Evolutionary conservation across 73 alveolate species (phyloP).

Genomic region (Effrenium voratum): DNA sequence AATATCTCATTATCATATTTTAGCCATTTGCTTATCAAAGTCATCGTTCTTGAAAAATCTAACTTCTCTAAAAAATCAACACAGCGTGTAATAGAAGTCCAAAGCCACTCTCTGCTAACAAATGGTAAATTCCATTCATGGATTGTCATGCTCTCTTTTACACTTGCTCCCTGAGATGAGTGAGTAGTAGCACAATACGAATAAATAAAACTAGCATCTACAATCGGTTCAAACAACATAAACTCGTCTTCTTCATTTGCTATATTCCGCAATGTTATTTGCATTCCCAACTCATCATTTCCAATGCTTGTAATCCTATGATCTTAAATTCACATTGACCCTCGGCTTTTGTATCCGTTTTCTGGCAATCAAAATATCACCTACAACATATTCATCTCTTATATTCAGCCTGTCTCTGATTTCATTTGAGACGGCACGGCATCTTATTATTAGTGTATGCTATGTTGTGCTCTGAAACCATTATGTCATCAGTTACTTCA

Average conservation of each 20-base stretch:
- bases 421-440: not conserved
- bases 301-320: not conserved
- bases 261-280: conserved; percentile 1
- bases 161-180: not conserved
- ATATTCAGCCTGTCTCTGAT: not conserved
- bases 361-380: not conserved
- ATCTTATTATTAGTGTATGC: not conserved
- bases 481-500: not conserved
- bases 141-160: not conserved
- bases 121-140: not conserved
- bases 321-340: not conserved
- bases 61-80: conserved; percentile 16
- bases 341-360: not conserved
- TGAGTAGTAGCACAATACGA: not conserved
- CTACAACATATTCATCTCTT: not conserved
- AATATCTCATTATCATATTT: not conserved
- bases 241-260: not conserved
- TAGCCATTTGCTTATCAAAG: not conserved
- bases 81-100: not conserved
- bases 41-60: not conserved
- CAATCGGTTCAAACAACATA: conserved; percentile 10
- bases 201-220: not conserved
- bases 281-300: not conserved
- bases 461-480: not conserved
- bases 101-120: not conserved